Evolutionary conservation across 106 monocot species (phyloP).

Genomic region (Dendrobium catenatum): DNA sequence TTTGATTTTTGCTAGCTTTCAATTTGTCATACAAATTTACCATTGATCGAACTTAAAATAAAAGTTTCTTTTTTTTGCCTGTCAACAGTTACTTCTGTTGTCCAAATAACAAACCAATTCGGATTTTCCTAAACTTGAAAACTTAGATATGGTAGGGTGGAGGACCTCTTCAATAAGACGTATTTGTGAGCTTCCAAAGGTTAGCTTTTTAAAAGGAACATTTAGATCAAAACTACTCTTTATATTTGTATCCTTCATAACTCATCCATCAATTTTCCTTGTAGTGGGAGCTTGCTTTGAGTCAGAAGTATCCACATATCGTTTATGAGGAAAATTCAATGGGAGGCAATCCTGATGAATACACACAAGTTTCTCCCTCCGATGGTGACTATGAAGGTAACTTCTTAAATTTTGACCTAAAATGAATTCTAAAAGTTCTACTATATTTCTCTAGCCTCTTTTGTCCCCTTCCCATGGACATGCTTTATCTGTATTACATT

Average conservation of each 20-base stretch:
- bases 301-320: constrained; percentile 74
- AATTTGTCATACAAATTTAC: neutral
- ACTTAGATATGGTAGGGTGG: constrained; percentile 54
- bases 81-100: no score
- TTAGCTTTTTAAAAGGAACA: neutral
- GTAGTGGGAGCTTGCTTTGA: constrained; percentile 55
- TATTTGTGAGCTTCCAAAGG: constrained; percentile 39
- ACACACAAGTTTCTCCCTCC: constrained; percentile 7
- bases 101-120: no score
- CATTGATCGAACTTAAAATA: no score
- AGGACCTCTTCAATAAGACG: constrained; percentile 56
- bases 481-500: no score
- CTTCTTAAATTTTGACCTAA: neutral
- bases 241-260: neutral
- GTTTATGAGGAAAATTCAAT: constrained; percentile 61
- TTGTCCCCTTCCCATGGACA: no score
- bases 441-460: no score
- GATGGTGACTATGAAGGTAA: constrained; percentile 60
- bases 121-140: neutral
- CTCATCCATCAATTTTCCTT: constrained; percentile 2
- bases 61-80: no score
- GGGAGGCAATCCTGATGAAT: constrained; percentile 17
- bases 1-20: neutral
- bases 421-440: neutral
- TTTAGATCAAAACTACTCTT: neutral